Conservation (phyloP, 2,329 filamentous ascomycete species). For the Exophiala viscosa region DNA sequence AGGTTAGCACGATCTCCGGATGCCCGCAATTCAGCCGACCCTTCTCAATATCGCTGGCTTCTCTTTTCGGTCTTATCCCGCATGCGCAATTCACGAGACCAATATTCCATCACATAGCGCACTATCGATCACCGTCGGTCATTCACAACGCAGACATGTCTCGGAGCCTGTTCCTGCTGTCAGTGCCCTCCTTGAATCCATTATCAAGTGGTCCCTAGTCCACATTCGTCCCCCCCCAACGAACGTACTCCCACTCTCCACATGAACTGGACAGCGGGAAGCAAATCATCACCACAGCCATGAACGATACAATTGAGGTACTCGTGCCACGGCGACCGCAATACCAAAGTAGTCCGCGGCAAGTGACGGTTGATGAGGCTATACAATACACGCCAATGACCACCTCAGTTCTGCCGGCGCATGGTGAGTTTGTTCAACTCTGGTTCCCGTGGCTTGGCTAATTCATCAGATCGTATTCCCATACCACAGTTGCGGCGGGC, state of each 20-base stretch:
- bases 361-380: slow-evolving; percentile 46
- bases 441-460: background rate
- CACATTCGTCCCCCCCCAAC: background rate
- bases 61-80: no score
- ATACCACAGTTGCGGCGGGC: slow-evolving; percentile 19
- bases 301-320: slow-evolving; percentile 36
- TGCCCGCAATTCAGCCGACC: no score
- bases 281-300: slow-evolving; percentile 5
- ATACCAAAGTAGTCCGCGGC: slow-evolving; percentile 21
- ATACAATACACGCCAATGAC: slow-evolving; percentile 50
- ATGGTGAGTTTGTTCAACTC: slow-evolving; percentile 34
- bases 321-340: slow-evolving; percentile 31
- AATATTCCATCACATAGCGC: no score
- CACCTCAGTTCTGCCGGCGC: slow-evolving; percentile 41
- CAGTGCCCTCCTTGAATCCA: background rate
- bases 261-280: background rate
- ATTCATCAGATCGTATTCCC: slow-evolving; percentile 24
- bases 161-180: background rate
- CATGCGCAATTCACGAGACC: no score
- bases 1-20: no score
- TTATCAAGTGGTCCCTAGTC: background rate
- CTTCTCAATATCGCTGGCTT: no score
- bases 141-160: no score
- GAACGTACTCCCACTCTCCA: background rate
- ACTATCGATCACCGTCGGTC: no score